A percentile compares a stretch with the other conserved stretches of the same genome.
phyloP scores from a whole-genome alignment of 257 asterid species.

The Jacaranda copaia region DNA sequence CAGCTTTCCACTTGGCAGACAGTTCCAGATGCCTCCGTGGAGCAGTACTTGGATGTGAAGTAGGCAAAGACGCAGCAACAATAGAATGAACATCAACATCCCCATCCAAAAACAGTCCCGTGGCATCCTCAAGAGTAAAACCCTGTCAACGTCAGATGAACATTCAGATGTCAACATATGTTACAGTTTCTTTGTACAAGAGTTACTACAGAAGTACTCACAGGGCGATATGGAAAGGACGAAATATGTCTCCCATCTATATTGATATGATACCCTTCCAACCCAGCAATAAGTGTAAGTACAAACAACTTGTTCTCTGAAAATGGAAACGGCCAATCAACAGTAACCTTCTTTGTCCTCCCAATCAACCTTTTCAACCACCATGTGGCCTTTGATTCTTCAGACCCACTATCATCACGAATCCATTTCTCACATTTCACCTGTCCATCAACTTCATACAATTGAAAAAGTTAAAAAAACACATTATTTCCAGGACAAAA shows the following conservation, averaged over 20 bases:
- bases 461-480: constrained; percentile 33
- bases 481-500: constrained; percentile 29
- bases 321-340: constrained; percentile 97
- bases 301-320: constrained; percentile 88
- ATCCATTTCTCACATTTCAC: constrained; percentile 97
- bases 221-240: constrained; percentile 87
- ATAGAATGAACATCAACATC: constrained; percentile 76
- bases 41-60: constrained; percentile 80
- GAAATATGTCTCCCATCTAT: constrained; percentile 90
- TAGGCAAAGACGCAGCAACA: constrained; percentile 86
- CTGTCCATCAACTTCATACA: constrained; percentile 86
- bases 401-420: constrained; percentile 74
- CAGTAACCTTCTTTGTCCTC: constrained; percentile 77
- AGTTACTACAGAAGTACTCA: constrained; percentile 56
- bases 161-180: constrained; percentile 33
- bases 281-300: constrained; percentile 83
- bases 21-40: constrained; percentile 79
- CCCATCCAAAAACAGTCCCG: constrained; percentile 78
- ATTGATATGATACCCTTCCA: constrained; percentile 90
- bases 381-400: constrained; percentile 84
- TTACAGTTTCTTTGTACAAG: constrained; percentile 15
- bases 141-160: constrained; percentile 56
- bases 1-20: constrained; percentile 78
- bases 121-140: constrained; percentile 92
- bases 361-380: constrained; percentile 95